Percentiles rank a stretch among this genome's conserved stretches.
phyloP scores from a whole-genome alignment of 805 yeast species.

The Sporopachydermia lactativora region DNA sequence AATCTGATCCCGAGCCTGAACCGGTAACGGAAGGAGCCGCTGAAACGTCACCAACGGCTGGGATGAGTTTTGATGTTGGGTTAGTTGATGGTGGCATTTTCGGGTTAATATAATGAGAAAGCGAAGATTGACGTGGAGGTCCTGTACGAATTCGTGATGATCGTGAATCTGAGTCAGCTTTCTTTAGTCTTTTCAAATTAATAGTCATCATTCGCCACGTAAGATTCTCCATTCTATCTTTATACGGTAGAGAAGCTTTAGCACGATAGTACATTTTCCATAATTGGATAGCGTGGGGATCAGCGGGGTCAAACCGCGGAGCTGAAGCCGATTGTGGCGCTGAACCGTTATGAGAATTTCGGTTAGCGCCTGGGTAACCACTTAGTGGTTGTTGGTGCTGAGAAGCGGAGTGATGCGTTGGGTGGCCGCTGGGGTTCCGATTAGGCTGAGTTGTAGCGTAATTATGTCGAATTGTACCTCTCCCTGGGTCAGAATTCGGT shows the following conservation, averaged over 20 bases:
- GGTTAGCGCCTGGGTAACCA: too few relatives aligned
- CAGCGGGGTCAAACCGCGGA: slow-evolving; percentile 18
- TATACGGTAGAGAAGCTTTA: slow-evolving; percentile 58
- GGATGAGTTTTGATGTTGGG: neutral
- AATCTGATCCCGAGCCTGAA: neutral
- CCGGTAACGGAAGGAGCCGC: too few relatives aligned
- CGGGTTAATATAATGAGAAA: neutral
- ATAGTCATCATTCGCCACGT: slow-evolving; percentile 81
- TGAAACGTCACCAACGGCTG: neutral
- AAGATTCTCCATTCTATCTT: slow-evolving; percentile 65
- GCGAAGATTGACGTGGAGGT: neutral
- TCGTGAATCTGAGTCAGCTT: neutral
- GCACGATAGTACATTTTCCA: slow-evolving; percentile 81
- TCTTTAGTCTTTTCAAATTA: slow-evolving; percentile 13
- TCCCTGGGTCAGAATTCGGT: too few relatives aligned
- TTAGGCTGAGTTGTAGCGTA: too few relatives aligned
- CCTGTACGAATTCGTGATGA: neutral
- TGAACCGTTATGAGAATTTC: too few relatives aligned
- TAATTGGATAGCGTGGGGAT: slow-evolving; percentile 33
- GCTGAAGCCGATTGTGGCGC: slow-evolving; percentile 9
- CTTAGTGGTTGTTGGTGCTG: too few relatives aligned
- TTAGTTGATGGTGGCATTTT: neutral
- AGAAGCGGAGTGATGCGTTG: too few relatives aligned
- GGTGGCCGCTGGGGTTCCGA: too few relatives aligned
- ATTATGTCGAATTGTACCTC: too few relatives aligned